Evolutionary conservation across 306 rosid genomes (phyloP).

Genomic region (Vachellia collinsii): DNA sequence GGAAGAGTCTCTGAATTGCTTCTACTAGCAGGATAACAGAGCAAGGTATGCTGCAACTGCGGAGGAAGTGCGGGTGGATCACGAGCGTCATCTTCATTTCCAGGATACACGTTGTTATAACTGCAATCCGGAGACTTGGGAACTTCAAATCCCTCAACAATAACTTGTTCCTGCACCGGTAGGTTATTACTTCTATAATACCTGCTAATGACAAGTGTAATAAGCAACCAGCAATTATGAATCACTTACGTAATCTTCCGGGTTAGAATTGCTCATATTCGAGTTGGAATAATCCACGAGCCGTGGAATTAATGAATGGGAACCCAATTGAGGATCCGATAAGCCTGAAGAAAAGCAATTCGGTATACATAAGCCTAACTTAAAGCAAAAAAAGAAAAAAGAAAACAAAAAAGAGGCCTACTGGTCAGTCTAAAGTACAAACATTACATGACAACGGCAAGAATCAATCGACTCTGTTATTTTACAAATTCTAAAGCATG

Average conservation of each 20-base stretch:
- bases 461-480: not conserved
- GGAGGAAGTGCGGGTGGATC: constrained; percentile 89
- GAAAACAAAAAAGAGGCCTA: not conserved
- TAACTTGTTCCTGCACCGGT: constrained; percentile 69
- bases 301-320: constrained; percentile 52
- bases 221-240: constrained; percentile 29
- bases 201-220: constrained; percentile 32
- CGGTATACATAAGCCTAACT: constrained; percentile 32
- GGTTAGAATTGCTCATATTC: constrained; percentile 69
- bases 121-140: constrained; percentile 83
- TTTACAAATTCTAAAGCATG: not conserved
- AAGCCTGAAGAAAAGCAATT: constrained; percentile 54
- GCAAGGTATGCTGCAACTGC: constrained; percentile 72
- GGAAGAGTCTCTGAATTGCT: constrained; percentile 65
- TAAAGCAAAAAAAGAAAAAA: not conserved
- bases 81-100: constrained; percentile 78
- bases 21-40: constrained; percentile 57
- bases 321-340: constrained; percentile 34
- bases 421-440: not conserved
- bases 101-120: constrained; percentile 71
- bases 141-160: constrained; percentile 86
- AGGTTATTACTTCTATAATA: constrained; percentile 30
- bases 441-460: not conserved
- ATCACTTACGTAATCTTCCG: constrained; percentile 66
- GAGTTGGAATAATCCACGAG: constrained; percentile 37